Evolutionary conservation across 352 stramenopile genomes (phyloP).

Genomic region (Phytophthora pluvialis): DNA sequence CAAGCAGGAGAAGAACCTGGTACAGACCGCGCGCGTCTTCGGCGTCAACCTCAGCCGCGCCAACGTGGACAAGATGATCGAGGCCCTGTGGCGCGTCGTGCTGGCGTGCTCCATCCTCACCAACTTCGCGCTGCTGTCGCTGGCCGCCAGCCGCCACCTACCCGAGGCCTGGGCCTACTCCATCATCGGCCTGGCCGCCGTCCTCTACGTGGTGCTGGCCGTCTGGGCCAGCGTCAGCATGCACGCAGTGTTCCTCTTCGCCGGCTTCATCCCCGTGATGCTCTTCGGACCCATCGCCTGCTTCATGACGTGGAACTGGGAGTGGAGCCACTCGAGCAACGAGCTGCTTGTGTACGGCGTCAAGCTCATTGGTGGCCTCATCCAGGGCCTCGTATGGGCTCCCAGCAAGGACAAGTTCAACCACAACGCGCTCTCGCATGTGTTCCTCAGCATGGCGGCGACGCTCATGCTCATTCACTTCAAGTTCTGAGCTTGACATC

Average conservation of each 20-base stretch:
- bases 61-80: constrained; percentile 78
- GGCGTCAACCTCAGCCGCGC: constrained; percentile 69
- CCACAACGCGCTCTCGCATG: constrained; percentile 89
- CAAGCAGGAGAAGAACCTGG: constrained; percentile 73
- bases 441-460: constrained; percentile 82
- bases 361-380: constrained; percentile 79
- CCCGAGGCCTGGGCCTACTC: constrained; percentile 77
- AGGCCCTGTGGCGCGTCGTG: constrained; percentile 82
- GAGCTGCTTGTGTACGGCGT: constrained; percentile 85
- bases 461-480: constrained; percentile 89
- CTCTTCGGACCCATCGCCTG: constrained; percentile 79
- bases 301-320: constrained; percentile 80
- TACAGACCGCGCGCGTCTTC: constrained; percentile 77
- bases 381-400: constrained; percentile 83
- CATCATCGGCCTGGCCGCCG: constrained; percentile 70
- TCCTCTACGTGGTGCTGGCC: constrained; percentile 71
- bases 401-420: constrained; percentile 88
- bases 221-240: constrained; percentile 87
- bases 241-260: constrained; percentile 84
- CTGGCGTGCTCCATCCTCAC: constrained; percentile 83
- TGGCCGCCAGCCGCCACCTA: constrained; percentile 79
- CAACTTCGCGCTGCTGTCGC: constrained; percentile 85
- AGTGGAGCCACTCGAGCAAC: constrained; percentile 81
- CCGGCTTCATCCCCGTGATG: constrained; percentile 83
- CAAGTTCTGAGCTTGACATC: constrained; percentile 49